Conservation (phyloP, 2,329 filamentous ascomycete genomes). For the Clonostachys rhizophaga region DNA sequence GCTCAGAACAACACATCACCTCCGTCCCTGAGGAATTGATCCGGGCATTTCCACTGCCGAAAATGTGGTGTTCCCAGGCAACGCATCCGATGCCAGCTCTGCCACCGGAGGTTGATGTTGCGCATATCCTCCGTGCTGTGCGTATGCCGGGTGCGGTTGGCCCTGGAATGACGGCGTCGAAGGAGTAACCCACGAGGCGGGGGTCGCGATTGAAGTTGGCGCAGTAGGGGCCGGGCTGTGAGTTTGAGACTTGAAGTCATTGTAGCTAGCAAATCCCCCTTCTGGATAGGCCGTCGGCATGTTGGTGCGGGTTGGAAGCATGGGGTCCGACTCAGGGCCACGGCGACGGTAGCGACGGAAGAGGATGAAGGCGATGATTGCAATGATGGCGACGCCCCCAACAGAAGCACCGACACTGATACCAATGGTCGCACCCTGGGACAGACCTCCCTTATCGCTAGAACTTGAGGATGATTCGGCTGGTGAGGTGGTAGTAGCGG, state of each 20-base stretch:
- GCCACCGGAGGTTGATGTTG: neutral
- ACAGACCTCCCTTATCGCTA: conserved; percentile 8
- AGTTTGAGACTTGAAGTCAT: neutral
- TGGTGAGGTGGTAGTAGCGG: neutral
- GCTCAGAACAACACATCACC: neutral
- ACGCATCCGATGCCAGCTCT: conserved; percentile 7
- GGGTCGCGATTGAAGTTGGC: neutral
- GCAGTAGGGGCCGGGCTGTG: neutral
- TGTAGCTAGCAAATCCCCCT: neutral
- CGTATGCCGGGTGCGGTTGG: neutral
- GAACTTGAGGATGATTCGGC: neutral
- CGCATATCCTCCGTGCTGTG: neutral
- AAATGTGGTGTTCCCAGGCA: conserved; percentile 11
- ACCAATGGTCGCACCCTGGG: conserved; percentile 22
- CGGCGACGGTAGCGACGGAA: conserved; percentile 17
- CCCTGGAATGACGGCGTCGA: neutral
- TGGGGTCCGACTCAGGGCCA: conserved; percentile 19
- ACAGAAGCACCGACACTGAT: conserved; percentile 19
- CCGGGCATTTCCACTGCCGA: conserved; percentile 9
- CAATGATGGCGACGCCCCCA: conserved; percentile 17
- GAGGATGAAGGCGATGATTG: conserved; percentile 13
- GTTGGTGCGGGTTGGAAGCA: conserved; percentile 14
- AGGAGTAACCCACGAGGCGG: neutral
- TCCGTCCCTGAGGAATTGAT: neutral
- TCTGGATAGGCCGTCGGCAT: conserved; percentile 7